Base-by-base conservation (phyloP, 2,329 filamentous ascomycete genomes). In the Dactylellina sp. region DNA sequence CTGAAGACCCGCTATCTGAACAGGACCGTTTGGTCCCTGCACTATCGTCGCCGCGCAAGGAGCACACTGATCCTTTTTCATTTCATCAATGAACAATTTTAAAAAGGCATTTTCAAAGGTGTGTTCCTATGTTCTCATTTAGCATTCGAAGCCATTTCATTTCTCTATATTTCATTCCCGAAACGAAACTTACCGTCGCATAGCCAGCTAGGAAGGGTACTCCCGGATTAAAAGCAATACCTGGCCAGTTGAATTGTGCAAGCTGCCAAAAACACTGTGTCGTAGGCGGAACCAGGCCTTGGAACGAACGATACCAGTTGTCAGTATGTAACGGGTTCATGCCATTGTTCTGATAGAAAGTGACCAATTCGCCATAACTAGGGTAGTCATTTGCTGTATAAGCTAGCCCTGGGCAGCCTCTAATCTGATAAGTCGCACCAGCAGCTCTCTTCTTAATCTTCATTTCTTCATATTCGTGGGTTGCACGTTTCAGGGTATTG, bases 81-180 rank as follows among this genome's bases (percentile, higher is more conserved):
- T 37, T 20, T 49, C 40, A 14, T 60, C 42, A n/a, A 60, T 49
- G 20, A 60, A 60, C 7, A 37, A 14, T 16, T 22, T 24, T 14
- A 60, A 37, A 22, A 60, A 60, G 6, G 40, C 42, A 24, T 60
- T 60, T 24, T 60, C 56, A 22, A 47, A 60, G 4, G 42, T 47
- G 28, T 60, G 56, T 49, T 60, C 56, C 56, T 60, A 49, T 9
- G 22, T 59, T 25, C 11, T 25, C 37, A 5, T 18, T 18, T 37
- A 28, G 20, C 16, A 22, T 5, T 11, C 22, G 2, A 20, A 25
- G n/a, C n/a, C n/a, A n/a, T n/a, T n/a, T n/a, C n/a, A 47, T 11
- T 4, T 47, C 7, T 1, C 20, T 50, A 12, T 50, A 1, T 46
- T 59, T 59, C 25, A 25, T 2, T 32, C 18, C 18, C 18, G 22